Percentiles rank a stretch among this genome's conserved stretches.
Conservation (phyloP, 176 grass and related monocot species). For the Metroxylon sagu region DNA sequence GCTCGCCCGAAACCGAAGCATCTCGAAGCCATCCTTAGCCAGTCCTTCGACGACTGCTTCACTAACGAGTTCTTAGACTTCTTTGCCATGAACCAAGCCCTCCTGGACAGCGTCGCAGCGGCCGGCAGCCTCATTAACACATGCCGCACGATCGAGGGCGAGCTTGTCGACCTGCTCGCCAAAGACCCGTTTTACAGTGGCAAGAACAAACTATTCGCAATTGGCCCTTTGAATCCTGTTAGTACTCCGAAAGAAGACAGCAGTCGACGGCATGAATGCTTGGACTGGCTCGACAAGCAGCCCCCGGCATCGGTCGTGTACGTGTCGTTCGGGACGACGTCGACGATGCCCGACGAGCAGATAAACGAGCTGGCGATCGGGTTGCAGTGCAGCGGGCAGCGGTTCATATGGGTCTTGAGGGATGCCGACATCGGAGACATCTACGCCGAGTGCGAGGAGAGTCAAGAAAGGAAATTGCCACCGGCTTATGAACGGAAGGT, state of each 20-base stretch:
- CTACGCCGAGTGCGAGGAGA: not conserved
- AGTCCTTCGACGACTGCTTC: slow-evolving; percentile 4
- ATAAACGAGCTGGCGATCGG: slow-evolving; percentile 21
- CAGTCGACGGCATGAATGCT: slow-evolving; percentile 24
- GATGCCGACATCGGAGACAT: slow-evolving; percentile 38
- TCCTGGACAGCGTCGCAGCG: too few species aligned
- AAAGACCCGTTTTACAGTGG: slow-evolving; percentile 4
- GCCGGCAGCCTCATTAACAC: slow-evolving; percentile 29
- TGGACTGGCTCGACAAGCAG: slow-evolving; percentile 60
- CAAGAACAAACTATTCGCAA: slow-evolving; percentile 36
- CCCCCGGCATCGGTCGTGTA: slow-evolving; percentile 49
- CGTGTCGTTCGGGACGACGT: slow-evolving; percentile 54
- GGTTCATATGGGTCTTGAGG: slow-evolving; percentile 63
- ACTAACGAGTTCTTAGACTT: slow-evolving; percentile 1
- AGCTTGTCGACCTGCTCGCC: slow-evolving; percentile 33
- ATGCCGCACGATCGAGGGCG: slow-evolving; percentile 22
- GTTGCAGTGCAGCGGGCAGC: slow-evolving; percentile 15
- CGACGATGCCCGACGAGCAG: slow-evolving; percentile 31
- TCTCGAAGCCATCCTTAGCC: too few species aligned
- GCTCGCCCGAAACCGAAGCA: too few species aligned
- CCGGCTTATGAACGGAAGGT: slow-evolving; percentile 3
- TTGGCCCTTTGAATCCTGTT: slow-evolving; percentile 55
- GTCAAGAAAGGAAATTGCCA: slow-evolving; percentile 4
- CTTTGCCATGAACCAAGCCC: not conserved
- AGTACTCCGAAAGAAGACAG: not conserved